These are phyloP conservation scores for Cercospora sojina DNA, from an alignment of 2,329 filamentous ascomycete genomes.

Conservation along the genomic window DNA sequence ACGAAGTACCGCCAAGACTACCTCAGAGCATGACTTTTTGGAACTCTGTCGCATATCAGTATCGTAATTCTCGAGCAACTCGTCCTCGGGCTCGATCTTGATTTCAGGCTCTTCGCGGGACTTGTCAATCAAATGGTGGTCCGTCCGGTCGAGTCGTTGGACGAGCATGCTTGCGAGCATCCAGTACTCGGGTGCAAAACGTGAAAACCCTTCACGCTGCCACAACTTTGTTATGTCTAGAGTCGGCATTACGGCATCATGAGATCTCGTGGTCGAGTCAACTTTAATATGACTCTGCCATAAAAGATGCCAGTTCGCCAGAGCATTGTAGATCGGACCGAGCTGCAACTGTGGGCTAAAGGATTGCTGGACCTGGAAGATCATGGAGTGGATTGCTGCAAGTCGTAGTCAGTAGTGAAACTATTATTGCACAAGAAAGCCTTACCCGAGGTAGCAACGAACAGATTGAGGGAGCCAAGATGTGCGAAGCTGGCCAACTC, in stretches of 20 bases:
- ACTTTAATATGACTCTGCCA: constrained; percentile 1
- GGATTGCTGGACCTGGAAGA: constrained; percentile 13
- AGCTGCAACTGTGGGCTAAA: constrained; percentile 8
- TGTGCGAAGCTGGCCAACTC: neutral
- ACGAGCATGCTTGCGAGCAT: constrained; percentile 13
- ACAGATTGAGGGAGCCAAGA: neutral
- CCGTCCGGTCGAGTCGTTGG: neutral
- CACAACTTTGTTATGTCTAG: neutral
- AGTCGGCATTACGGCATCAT: neutral
- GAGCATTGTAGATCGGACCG: constrained; percentile 1
- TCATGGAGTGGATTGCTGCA: constrained; percentile 12
- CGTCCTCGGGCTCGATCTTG: neutral
- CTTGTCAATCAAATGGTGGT: neutral
- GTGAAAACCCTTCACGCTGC: constrained; percentile 10
- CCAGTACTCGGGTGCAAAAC: constrained; percentile 9
- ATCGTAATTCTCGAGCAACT: constrained; percentile 12
- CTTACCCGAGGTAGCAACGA: neutral
- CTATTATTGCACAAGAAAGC: neutral
- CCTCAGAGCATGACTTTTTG: constrained; percentile 8
- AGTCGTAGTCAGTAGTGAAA: neutral
- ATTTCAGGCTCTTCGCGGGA: neutral
- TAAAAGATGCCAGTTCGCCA: constrained; percentile 9
- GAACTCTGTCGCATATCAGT: constrained; percentile 15
- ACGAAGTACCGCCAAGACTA: neutral
- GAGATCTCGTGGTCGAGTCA: neutral